Evolutionary conservation across 176 grass and related monocot genomes (phyloP), one percentile per base, ranked within the genome.

Genomic region (Coix lacrymajobi): DNA sequence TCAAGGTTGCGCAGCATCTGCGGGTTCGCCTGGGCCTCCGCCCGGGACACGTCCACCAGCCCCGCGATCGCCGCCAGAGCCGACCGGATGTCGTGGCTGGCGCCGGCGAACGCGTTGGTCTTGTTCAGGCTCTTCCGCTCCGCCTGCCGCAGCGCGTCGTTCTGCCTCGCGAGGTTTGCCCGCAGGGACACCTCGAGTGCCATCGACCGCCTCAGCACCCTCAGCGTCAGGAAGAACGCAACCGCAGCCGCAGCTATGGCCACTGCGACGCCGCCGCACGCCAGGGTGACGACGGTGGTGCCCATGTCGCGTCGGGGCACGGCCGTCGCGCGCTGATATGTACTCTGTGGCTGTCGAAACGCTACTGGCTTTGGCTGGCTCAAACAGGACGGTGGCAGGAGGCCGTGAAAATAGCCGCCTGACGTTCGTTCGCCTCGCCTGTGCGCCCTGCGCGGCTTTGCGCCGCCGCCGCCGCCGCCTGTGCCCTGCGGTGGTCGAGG

Each of bases 101-200:
- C 89, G 8, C 75, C 69, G 14, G 87, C 78, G 28, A 97, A 87
- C 9, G 94, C 87, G 16, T 87, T 79, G 62, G 81, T 97, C 70
- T 97, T 97, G 63, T 91, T 97, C 89, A 94, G 85, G 58, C 85
- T 92, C 71, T 92, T 97, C 22, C 89, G 86, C 78, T 97, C 94
- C 17, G 86, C 91, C 62, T 93, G 94, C 34, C 71, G 84, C 38
- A 91, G 87, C 40, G 77, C 86, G 74, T 91, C 91, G 46, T 89
- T 89, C 51, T 87, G 84, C 65, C 66, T 70, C 1, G 85, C 81
- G 7, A 91, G 68, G 16, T 85, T 77, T 5, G 74, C 94, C 17
- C 63, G 26, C 25, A 97, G 69, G 17, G 77, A 5, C 11, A 71
- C 71, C 61, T 90, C 74, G 6, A 52, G 67, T 3, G 71, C 73